A percentile compares a stretch with the other conserved stretches of the same genome.
Conservation (phyloP, 2,329 filamentous ascomycete genomes). For the Fusarium poae region DNA sequence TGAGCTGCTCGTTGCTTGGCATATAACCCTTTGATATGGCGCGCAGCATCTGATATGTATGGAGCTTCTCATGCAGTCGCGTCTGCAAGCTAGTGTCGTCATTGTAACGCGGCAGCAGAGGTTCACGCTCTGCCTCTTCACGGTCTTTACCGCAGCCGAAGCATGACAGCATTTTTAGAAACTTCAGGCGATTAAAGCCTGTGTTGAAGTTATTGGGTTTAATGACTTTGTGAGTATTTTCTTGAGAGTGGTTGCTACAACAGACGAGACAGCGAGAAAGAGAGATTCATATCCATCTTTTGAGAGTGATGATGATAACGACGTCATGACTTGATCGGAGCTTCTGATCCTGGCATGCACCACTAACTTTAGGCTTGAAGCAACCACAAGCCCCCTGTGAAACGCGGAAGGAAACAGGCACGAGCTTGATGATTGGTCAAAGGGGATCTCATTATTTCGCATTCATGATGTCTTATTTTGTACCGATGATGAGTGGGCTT, state of each 20-base stretch:
- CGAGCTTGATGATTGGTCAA: slow-evolving; percentile 22
- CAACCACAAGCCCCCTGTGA: slow-evolving; percentile 16
- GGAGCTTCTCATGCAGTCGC: slow-evolving; percentile 87
- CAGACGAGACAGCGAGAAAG: background rate
- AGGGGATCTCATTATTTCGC: slow-evolving; percentile 2
- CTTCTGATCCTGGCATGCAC: slow-evolving; percentile 28
- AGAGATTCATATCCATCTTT: slow-evolving; percentile 15
- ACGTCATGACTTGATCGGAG: slow-evolving; percentile 44
- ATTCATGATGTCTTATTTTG: slow-evolving; percentile 29
- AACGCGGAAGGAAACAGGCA: slow-evolving; percentile 4
- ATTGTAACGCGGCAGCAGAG: slow-evolving; percentile 84
- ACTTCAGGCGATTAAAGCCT: background rate
- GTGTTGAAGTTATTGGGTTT: background rate
- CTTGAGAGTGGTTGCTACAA: background rate
- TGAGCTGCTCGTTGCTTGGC: slow-evolving; percentile 88
- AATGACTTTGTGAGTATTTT: background rate
- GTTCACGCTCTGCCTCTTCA: slow-evolving; percentile 75
- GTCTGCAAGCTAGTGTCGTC: slow-evolving; percentile 85
- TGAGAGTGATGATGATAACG: slow-evolving; percentile 20
- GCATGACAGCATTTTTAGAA: slow-evolving; percentile 69
- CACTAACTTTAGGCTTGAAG: slow-evolving; percentile 1
- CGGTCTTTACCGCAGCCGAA: slow-evolving; percentile 67
- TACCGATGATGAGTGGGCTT: slow-evolving; percentile 35
- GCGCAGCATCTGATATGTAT: slow-evolving; percentile 90
- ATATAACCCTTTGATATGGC: slow-evolving; percentile 88